phyloP scores from a whole-genome alignment of 2,329 filamentous ascomycete species.

The Geosmithia putterillii region DNA sequence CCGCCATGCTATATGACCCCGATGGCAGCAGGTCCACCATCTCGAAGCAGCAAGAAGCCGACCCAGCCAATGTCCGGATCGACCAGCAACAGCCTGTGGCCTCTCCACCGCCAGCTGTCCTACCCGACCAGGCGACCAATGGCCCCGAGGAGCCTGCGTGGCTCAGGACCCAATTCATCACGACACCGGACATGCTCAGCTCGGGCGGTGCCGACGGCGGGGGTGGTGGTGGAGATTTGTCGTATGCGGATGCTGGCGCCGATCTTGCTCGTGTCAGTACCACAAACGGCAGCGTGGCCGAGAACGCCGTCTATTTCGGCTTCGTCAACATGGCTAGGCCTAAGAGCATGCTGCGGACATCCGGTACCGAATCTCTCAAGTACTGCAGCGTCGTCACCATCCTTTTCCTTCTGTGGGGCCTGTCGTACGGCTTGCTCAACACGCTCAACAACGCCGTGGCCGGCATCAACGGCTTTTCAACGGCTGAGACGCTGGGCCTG shows the following conservation, averaged over 20 bases:
- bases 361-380: conserved; percentile 51
- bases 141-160: conserved; percentile 18
- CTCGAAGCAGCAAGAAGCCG: conserved; percentile 13
- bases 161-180: conserved; percentile 20
- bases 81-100: not conserved
- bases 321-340: conserved; percentile 60
- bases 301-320: conserved; percentile 54
- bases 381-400: conserved; percentile 66
- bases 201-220: not conserved
- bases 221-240: too few species aligned
- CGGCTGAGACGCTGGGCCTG: conserved; percentile 52
- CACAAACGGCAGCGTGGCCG: conserved; percentile 6
- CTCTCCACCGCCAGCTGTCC: not conserved
- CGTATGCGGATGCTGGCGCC: not conserved
- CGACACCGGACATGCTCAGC: conserved; percentile 21
- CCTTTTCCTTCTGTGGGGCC: conserved; percentile 80
- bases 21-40: conserved; percentile 23
- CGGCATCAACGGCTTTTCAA: conserved; percentile 45
- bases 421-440: conserved; percentile 79
- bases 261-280: not conserved
- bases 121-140: conserved; percentile 13
- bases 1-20: conserved; percentile 41
- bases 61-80: conserved; percentile 17
- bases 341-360: conserved; percentile 59
- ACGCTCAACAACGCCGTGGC: conserved; percentile 65